phyloP scores from a whole-genome alignment of 441 rosid genomes.

The Metrosideros polymorpha region DNA sequence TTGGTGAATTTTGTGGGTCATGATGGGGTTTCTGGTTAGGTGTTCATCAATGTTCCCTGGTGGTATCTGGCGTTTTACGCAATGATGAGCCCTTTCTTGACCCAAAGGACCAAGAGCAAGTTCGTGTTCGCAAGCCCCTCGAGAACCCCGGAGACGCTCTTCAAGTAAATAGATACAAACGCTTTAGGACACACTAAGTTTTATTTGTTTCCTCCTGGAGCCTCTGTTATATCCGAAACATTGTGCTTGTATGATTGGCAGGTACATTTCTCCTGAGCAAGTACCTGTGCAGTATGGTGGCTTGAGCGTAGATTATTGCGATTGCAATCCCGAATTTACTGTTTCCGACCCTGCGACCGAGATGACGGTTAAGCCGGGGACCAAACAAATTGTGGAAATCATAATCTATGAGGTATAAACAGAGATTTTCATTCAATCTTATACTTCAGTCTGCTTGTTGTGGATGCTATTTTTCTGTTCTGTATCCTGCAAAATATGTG shows the following conservation, averaged over 20 bases:
- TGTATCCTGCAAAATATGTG: background rate
- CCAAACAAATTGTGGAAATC: conserved; percentile 41
- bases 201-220: background rate
- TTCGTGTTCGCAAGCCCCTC: conserved; percentile 9
- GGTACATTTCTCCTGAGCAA: conserved; percentile 59
- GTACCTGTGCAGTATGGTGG: conserved; percentile 83
- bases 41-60: conserved; percentile 14
- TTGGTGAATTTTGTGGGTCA: background rate
- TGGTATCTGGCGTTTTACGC: conserved; percentile 8
- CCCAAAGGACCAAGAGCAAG: conserved; percentile 16
- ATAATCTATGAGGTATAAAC: conserved; percentile 35
- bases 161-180: conserved; percentile 2
- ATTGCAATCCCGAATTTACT: conserved; percentile 38
- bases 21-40: background rate
- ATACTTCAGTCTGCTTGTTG: background rate
- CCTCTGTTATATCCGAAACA: background rate
- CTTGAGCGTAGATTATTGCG: conserved; percentile 35
- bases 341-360: conserved; percentile 46
- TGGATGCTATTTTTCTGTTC: background rate
- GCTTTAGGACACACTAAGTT: background rate
- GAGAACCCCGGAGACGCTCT: conserved; percentile 4
- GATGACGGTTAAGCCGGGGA: conserved; percentile 42
- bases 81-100: conserved; percentile 6
- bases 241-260: background rate
- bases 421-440: background rate